These are phyloP conservation scores for Linum trigynum DNA, from an alignment of 345 rosid genomes.

Conservation along the genomic window DNA sequence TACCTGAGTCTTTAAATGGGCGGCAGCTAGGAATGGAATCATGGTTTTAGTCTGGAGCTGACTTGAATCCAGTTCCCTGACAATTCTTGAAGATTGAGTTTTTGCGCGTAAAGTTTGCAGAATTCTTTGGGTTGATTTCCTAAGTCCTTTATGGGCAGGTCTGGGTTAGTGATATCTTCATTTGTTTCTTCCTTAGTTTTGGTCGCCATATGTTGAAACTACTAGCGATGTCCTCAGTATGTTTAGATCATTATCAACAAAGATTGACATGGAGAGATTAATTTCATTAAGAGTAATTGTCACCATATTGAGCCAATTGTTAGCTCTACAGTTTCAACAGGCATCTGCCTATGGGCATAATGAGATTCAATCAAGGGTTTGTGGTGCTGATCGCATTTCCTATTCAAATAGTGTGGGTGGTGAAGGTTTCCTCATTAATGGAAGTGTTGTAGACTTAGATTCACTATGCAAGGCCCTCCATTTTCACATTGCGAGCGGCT, in stretches of 20 bases:
- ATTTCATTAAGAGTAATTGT: constrained; percentile 25
- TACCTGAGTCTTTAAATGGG: neutral
- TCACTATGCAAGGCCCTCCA: constrained; percentile 49
- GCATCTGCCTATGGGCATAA: constrained; percentile 27
- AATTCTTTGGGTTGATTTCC: too few relatives aligned
- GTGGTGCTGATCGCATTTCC: constrained; percentile 42
- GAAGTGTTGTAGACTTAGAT: constrained; percentile 37
- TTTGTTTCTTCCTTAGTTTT: neutral
- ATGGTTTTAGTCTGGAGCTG: neutral
- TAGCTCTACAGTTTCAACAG: constrained; percentile 31
- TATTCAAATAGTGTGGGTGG: constrained; percentile 32
- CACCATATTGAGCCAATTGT: constrained; percentile 27
- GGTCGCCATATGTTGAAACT: constrained; percentile 1
- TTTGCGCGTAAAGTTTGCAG: neutral
- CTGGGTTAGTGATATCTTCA: neutral
- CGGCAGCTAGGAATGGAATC: constrained; percentile 4
- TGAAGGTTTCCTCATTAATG: constrained; percentile 47
- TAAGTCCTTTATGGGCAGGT: neutral
- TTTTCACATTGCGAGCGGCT: constrained; percentile 35
- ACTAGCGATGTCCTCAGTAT: constrained; percentile 9
- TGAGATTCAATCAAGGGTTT: constrained; percentile 37
- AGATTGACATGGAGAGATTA: constrained; percentile 13
- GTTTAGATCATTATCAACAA: neutral
- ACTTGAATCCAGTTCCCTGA: neutral
- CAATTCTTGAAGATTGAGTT: neutral